Evolutionary conservation across 805 yeast species (phyloP), one percentile per base, ranked within the genome.

Genomic region (Lachancea kluyveri): DNA sequence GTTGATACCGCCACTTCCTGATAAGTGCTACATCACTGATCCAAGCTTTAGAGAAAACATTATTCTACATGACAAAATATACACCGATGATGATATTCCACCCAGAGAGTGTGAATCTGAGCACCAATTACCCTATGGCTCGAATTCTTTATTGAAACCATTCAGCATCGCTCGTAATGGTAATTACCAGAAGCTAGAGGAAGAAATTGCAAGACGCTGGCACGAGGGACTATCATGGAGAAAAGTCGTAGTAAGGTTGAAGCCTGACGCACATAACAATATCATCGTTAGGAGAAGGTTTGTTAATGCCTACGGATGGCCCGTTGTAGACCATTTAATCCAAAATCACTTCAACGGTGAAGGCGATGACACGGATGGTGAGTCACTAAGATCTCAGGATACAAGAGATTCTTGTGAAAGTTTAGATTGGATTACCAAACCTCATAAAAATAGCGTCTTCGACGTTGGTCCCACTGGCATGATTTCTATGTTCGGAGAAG

Each of bases 261-360:
- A 73, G 40, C 85, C 87, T 0, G 88, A 80, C 57, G 86, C 88
- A 0, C 90, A 80, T 48, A 81, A 81, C 44, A 81, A 79, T 45
- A 79, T 81, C 19, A 63, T 79, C 22, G 88, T 81, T 0, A 57
- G 92, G 41, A 63, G 88, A 47, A 58, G 79, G 34, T 80, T 79
- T 57, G 68, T 84, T 1, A 83, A 83, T 59, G 92, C 90, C 0
- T 82, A 76, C 56, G 94, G 94, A 1, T 83, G 94, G 94, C 76
- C 74, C 1, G 84, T 81, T 0, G 62, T 82, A 28, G 87, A 81
- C 37, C 92, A 80, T 50, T 49, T 83, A 39, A 71, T 78, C 2
- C 62, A 65, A 9, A 65, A 69, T 30, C 92, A 83, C 60, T 83
- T 83, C 53, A 49, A 30, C 19, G 46, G 44, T 8, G 33, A 36